A percentile compares a stretch with the other conserved stretches of the same genome.
Evolutionary conservation across 2,329 filamentous ascomycete genomes (phyloP).

Genomic region (Colletotrichum limetticola): DNA sequence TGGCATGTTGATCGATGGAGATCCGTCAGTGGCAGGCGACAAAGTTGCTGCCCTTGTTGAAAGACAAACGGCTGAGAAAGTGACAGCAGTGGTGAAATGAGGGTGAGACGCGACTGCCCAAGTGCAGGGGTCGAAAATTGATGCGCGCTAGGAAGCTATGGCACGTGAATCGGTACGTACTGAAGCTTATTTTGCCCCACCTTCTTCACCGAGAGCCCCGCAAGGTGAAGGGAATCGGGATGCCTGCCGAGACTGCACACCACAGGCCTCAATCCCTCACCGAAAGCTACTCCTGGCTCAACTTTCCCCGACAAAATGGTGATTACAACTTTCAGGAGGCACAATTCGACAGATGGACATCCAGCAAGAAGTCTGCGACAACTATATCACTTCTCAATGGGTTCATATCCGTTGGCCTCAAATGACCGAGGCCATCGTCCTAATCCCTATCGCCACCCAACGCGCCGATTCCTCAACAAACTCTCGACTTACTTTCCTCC

Average conservation of each 20-base stretch:
- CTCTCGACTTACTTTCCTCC: not conserved
- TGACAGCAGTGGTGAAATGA: not conserved
- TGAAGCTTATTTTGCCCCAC: not conserved
- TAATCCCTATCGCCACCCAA: not conserved
- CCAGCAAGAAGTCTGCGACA: not conserved
- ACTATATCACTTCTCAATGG: not conserved
- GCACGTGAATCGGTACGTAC: conserved; percentile 10
- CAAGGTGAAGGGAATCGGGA: too few relatives aligned
- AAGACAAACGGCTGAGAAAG: not conserved
- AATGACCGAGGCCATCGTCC: not conserved
- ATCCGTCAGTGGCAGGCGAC: too few relatives aligned
- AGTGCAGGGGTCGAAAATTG: not conserved
- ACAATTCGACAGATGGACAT: not conserved
- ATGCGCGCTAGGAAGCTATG: not conserved
- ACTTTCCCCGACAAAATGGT: not conserved
- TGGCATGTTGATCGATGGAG: not conserved
- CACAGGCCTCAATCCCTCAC: too few relatives aligned
- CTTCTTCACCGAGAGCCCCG: not conserved
- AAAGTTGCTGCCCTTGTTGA: not conserved
- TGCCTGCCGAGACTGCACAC: too few relatives aligned
- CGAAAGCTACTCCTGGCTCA: not conserved
- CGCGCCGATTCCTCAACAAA: not conserved
- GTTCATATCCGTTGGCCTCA: not conserved
- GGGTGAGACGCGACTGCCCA: conserved; percentile 9
- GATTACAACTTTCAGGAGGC: not conserved